These are phyloP conservation scores for Funneliformis geosporum DNA, from an alignment of 192 early-diverging fungal genomes.

Conservation along the genomic window DNA sequence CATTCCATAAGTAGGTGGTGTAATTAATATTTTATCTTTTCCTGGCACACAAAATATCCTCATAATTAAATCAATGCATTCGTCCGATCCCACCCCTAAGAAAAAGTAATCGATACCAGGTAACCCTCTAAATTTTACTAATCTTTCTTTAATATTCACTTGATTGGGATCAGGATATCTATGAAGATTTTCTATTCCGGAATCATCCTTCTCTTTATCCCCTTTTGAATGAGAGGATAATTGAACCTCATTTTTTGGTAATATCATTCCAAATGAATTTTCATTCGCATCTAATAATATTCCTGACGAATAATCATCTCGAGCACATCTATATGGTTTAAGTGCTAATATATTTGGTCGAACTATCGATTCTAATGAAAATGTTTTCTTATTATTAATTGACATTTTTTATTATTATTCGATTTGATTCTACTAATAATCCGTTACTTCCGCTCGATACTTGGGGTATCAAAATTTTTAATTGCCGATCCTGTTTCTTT, in stretches of 20 bases:
- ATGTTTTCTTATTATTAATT: slow-evolving; percentile 40
- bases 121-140: slow-evolving; percentile 72
- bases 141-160: slow-evolving; percentile 71
- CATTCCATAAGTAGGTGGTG: slow-evolving; percentile 99
- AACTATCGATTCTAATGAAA: slow-evolving; percentile 63
- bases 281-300: slow-evolving; percentile 99
- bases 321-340: slow-evolving; percentile 95
- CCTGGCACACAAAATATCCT: slow-evolving; percentile 89
- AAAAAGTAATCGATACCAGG: slow-evolving; percentile 76
- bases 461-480: too few species aligned
- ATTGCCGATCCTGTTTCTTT: not conserved
- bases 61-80: slow-evolving; percentile 89
- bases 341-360: slow-evolving; percentile 82
- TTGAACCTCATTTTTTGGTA: slow-evolving; percentile 35
- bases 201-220: not conserved
- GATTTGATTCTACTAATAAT: too few species aligned
- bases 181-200: slow-evolving; percentile 62
- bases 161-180: slow-evolving; percentile 98
- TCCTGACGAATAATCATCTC: slow-evolving; percentile 93
- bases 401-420: not conserved
- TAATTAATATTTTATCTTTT: slow-evolving; percentile 89
- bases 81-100: slow-evolving; percentile 96
- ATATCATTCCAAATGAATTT: slow-evolving; percentile 82
- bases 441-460: too few species aligned
- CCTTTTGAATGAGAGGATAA: not conserved